phyloP scores from a whole-genome alignment of 1,284 basidiomycete genomes.

The Puccinia coronata region DNA sequence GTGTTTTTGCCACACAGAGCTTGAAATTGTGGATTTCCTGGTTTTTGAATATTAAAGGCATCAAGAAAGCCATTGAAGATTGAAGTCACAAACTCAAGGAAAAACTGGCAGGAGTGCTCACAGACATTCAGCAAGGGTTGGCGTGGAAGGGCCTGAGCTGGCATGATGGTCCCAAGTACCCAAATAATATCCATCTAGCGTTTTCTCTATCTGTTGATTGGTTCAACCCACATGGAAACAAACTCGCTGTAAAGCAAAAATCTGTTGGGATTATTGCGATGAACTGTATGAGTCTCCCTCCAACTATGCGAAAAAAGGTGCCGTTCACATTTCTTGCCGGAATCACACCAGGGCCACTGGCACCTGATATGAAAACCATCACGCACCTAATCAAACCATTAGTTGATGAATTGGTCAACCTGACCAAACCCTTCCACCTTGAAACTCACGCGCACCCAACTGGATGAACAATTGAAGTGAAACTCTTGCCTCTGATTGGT shows the following conservation, averaged over 20 bases:
- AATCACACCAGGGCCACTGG: constrained; percentile 13
- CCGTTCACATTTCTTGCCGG: constrained; percentile 14
- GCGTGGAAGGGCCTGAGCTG: background rate
- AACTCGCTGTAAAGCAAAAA: background rate
- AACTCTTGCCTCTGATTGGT: constrained; percentile 18
- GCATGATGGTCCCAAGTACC: background rate
- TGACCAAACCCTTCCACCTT: background rate
- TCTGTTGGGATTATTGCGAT: constrained; percentile 19
- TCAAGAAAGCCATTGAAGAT: background rate
- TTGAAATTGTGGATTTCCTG: constrained; percentile 7
- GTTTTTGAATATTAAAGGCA: background rate
- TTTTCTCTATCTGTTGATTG: background rate
- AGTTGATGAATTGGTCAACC: constrained; percentile 2
- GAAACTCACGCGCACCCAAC: background rate
- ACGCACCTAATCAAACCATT: constrained; percentile 9
- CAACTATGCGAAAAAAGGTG: background rate
- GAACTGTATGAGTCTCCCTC: constrained; percentile 21
- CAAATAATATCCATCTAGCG: background rate
- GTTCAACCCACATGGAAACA: constrained; percentile 40
- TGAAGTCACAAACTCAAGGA: background rate
- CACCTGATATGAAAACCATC: constrained; percentile 20
- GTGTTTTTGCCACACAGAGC: background rate
- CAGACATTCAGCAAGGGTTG: constrained; percentile 12
- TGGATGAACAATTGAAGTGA: background rate
- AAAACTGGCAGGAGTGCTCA: background rate